These are phyloP conservation scores for Candida sphagnicola DNA, from an alignment of 805 yeast species.

Conservation along the genomic window DNA sequence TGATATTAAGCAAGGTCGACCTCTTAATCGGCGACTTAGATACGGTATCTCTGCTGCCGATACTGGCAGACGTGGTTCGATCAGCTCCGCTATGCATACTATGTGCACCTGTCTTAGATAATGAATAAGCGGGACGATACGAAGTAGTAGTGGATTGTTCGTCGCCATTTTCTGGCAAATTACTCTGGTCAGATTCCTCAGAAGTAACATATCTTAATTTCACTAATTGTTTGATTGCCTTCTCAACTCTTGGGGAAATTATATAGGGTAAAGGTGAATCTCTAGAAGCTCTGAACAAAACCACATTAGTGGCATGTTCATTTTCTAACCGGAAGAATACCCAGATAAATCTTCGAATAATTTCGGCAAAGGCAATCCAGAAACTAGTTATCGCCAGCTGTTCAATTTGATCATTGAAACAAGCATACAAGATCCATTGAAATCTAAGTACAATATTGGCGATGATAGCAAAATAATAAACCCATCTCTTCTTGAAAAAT, in stretches of 20 bases:
- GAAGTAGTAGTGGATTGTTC: background rate
- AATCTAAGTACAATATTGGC: slow-evolving; percentile 72
- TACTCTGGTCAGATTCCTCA: too few relatives aligned
- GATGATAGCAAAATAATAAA: slow-evolving; percentile 67
- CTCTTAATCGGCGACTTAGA: slow-evolving; percentile 9
- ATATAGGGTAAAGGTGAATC: slow-evolving; percentile 85
- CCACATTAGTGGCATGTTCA: slow-evolving; percentile 90
- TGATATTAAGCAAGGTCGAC: slow-evolving; percentile 41
- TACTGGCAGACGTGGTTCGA: background rate
- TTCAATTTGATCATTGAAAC: slow-evolving; percentile 70
- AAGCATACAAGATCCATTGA: slow-evolving; percentile 89
- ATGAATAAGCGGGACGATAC: background rate
- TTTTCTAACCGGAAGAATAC: slow-evolving; percentile 90
- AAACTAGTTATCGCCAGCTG: slow-evolving; percentile 88
- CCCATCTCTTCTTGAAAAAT: slow-evolving; percentile 50
- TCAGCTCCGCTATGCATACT: background rate
- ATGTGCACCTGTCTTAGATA: background rate
- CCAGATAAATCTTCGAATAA: slow-evolving; percentile 85
- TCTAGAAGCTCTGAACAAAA: slow-evolving; percentile 78
- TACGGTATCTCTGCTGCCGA: background rate
- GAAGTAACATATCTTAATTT: slow-evolving; percentile 21
- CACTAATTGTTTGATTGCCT: slow-evolving; percentile 33
- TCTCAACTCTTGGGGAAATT: slow-evolving; percentile 29
- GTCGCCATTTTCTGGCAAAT: too few relatives aligned
- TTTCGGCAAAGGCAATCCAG: slow-evolving; percentile 76